phyloP scores from a whole-genome alignment of 108 stramenopile species.

The Cyclotella sp. region DNA sequence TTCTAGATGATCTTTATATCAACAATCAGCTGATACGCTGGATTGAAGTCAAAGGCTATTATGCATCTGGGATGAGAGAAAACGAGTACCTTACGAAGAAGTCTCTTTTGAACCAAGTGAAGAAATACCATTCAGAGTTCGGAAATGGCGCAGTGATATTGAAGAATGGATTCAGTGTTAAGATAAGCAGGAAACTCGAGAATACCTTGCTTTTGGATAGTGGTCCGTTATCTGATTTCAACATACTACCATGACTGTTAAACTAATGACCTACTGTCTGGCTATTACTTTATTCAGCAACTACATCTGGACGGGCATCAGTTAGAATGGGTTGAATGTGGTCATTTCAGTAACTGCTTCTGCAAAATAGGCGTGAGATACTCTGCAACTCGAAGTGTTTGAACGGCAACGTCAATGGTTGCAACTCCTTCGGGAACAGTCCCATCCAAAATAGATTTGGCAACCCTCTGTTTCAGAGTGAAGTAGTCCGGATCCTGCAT shows the following conservation, averaged over 20 bases:
- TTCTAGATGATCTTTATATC: slow-evolving; percentile 39
- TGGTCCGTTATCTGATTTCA: slow-evolving; percentile 24
- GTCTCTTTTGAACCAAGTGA: slow-evolving; percentile 17
- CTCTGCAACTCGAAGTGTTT: slow-evolving; percentile 82
- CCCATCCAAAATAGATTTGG: slow-evolving; percentile 42
- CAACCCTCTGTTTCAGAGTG: slow-evolving; percentile 72
- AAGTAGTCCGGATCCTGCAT: slow-evolving; percentile 84
- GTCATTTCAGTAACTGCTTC: slow-evolving; percentile 14
- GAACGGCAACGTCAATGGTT: slow-evolving; percentile 79
- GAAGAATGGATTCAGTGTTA: slow-evolving; percentile 37
- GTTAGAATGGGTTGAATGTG: background rate
- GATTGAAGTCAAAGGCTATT: slow-evolving; percentile 41
- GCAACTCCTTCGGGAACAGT: slow-evolving; percentile 73
- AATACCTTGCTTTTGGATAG: slow-evolving; percentile 41
- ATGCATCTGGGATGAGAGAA: slow-evolving; percentile 35
- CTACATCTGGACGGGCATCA: background rate
- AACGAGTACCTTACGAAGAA: slow-evolving; percentile 25
- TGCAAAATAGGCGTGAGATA: slow-evolving; percentile 58
- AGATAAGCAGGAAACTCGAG: slow-evolving; percentile 1
- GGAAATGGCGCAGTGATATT: slow-evolving; percentile 40
- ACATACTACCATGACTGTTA: background rate
- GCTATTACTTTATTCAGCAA: background rate
- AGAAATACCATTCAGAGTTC: slow-evolving; percentile 28
- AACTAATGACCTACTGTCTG: background rate
- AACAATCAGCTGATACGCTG: slow-evolving; percentile 26